Conservation (phyloP, 257 asterid species). For the Salvia splendens region DNA sequence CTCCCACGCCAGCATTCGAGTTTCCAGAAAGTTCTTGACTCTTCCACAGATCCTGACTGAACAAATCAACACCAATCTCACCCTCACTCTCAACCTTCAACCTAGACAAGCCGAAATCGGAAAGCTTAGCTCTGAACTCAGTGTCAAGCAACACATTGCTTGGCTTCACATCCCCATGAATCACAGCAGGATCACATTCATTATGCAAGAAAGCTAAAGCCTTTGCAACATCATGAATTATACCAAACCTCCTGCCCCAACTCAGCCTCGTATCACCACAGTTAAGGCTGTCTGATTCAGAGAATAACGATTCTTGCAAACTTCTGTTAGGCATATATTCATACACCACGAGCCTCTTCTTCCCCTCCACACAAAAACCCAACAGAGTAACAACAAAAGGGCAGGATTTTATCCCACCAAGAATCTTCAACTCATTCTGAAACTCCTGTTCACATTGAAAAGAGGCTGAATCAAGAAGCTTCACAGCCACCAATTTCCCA, state of each 20-base stretch:
- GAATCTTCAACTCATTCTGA: conserved; percentile 81
- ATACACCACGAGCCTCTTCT: conserved; percentile 68
- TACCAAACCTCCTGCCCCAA: conserved; percentile 73
- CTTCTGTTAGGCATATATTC: conserved; percentile 94
- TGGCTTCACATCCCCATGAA: conserved; percentile 98
- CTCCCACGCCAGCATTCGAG: conserved; percentile 43
- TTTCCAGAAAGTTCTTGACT: conserved; percentile 79
- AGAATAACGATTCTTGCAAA: conserved; percentile 77
- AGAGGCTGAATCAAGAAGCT: conserved; percentile 64
- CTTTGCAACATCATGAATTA: conserved; percentile 71
- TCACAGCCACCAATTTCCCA: conserved; percentile 83
- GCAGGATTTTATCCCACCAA: conserved; percentile 64
- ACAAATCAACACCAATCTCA: conserved; percentile 76
- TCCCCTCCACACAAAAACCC: conserved; percentile 82
- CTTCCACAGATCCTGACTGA: conserved; percentile 77
- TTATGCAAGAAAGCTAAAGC: conserved; percentile 83
- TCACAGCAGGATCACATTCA: conserved; percentile 91
- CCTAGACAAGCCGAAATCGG: conserved; percentile 96
- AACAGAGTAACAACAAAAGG: conserved; percentile 64
- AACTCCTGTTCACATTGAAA: conserved; percentile 81
- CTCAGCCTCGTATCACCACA: conserved; percentile 43
- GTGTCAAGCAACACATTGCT: conserved; percentile 92
- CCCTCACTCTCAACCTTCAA: conserved; percentile 75
- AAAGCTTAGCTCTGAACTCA: conserved; percentile 76
- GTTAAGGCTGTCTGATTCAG: conserved; percentile 41